Evolutionary conservation across 179 eudicot genomes (phyloP), one percentile per base, ranked within the genome.

Genomic region (Gypsophila paniculata): DNA sequence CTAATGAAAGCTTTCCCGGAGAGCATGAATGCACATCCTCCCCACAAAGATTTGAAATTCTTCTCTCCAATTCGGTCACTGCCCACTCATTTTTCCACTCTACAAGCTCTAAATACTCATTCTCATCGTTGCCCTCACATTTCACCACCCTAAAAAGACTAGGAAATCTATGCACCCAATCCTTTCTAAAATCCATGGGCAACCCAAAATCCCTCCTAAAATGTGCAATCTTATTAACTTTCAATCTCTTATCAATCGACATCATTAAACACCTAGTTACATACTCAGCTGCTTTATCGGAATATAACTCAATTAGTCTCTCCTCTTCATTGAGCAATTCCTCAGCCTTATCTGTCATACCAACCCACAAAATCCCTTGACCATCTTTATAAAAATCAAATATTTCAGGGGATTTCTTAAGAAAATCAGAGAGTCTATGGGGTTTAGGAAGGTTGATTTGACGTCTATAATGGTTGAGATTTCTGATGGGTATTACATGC

Each of bases 251-350:
- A 70, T 81, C 91, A 6, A 87, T 69, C 0, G 96, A 81, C 97
- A 94, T 94, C 99, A 94, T 94, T 69, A 94, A 75, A 80, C 89
- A 72, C 79, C 96, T 86, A 22, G 91, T 84, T 12, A 94, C 87
- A 71, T 76, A 85, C 74, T 94, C 92, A 0, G 90, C 96, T 2
- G 85, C 81, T 59, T 86, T 86, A 57, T 84, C 91, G 4, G 83
- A 72, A 67, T 87, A 74, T 61, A 77, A 75, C 42, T 79, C 84
- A 39, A 85, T 80, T 57, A 78, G 58, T 29, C 80, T 86, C 78
- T 83, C 89, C 72, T 89, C 91, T 77, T 93, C 98, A 18, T 74
- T 81, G 57, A 86, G 72, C 78, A 94, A 75, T 2, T 84, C 89
- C 73, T 94, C 99, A 5, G 89, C 99, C 60, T 77, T 59, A 19